Conservation (phyloP, 2,329 filamentous ascomycete species). For the Rhexocercosporidium sp. region DNA sequence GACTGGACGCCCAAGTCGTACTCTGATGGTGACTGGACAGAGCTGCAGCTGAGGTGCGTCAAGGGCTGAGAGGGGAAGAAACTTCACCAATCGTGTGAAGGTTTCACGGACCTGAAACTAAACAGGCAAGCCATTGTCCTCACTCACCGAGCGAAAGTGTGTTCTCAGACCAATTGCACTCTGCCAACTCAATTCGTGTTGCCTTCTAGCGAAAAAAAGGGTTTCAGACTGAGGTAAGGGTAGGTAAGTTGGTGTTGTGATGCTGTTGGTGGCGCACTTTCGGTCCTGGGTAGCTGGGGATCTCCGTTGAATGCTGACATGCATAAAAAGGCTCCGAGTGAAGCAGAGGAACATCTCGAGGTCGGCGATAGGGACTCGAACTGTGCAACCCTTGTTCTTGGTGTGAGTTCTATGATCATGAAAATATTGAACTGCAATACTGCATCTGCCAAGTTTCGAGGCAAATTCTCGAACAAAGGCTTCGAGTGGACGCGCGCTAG, state of each 20-base stretch:
- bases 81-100: background rate
- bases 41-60: constrained; percentile 8
- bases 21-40: background rate
- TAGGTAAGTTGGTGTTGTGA: background rate
- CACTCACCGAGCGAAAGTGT: no score
- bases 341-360: background rate
- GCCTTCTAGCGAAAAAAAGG: background rate
- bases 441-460: no score
- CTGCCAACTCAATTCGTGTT: background rate
- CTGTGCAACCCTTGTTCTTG: no score
- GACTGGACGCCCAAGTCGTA: background rate
- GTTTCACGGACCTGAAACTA: constrained; percentile 3
- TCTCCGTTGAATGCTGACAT: constrained; percentile 1
- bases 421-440: no score
- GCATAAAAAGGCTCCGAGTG: background rate
- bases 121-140: background rate
- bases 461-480: no score
- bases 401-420: no score
- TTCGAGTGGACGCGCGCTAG: no score
- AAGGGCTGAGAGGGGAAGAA: constrained; percentile 12
- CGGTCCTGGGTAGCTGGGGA: background rate
- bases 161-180: background rate
- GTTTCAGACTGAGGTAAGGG: background rate
- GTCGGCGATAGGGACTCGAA: background rate
- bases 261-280: background rate